Evolutionary conservation across 192 early-diverging fungal species (phyloP), one percentile per base, ranked within the genome.

Genomic region (Podila epicladia): DNA sequence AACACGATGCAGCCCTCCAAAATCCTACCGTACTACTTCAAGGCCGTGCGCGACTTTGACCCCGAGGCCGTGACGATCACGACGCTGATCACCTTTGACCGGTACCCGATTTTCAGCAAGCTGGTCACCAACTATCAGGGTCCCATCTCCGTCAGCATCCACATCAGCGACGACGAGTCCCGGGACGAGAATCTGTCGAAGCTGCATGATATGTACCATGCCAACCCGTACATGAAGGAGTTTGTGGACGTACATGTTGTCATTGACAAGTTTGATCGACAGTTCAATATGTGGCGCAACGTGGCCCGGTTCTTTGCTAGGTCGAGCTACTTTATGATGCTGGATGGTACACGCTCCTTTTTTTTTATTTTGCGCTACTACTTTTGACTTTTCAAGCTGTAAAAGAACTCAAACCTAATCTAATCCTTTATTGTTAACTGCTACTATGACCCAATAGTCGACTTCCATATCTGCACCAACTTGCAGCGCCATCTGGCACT

Each of bases 231-330:
- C n/a, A 85, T 90, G 75, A 57, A 74, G 53, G 69, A 83, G 31
- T 86, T 80, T 73, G 86, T 88, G 19, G 89, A 90, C 66, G 70
- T 88, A 4, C 89, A 90, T 77, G 74, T 90, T 33, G 82, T 90
- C 15, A 82, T 89, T 5, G 89, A 90, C 69, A 86, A 84, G 66
- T 90, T 90, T 70, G 85, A 87, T 45, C 72, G 89, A 45, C 89
- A 90, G 73, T 90, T 90, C 66, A 90, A 90, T 58, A 87, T 87
- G 86, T 90, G 88, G 88, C 82, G 89, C 15, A 90, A 90, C 53
- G 83, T 90, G 15, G 89, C 89, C n/a, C 83, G 87, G 62, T 89
- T 90, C 68, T 90, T 90, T 84, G 83, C 87, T 7, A 76, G 89
- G 20, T 83, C 86, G 11, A 82, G 89, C 45, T 90, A 86, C 50